These are phyloP conservation scores for Castanopsis chinensis DNA, from an alignment of 306 rosid species.

Conservation along the genomic window DNA sequence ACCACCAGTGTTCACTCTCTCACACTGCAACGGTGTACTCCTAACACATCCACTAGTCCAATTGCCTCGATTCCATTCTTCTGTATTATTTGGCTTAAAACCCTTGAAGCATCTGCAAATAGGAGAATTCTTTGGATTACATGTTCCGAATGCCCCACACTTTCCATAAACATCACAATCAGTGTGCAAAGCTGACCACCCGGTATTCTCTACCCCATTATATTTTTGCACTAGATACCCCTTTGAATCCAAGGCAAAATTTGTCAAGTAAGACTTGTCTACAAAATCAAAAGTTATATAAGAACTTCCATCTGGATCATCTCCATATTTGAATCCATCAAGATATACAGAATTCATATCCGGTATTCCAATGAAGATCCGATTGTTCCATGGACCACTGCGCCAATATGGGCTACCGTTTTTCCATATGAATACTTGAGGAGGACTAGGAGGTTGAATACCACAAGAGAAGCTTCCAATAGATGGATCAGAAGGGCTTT, in stretches of 20 bases:
- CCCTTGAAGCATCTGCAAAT: slow-evolving; percentile 27
- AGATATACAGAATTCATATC: slow-evolving; percentile 30
- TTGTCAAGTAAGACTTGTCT: background rate
- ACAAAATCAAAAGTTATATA: slow-evolving; percentile 16
- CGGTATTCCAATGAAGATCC: slow-evolving; percentile 41
- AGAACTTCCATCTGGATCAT: slow-evolving; percentile 35
- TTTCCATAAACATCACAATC: too few species aligned
- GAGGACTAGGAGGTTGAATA: slow-evolving; percentile 25
- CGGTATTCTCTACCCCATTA: background rate
- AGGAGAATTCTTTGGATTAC: too few species aligned
- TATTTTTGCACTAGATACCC: slow-evolving; percentile 12
- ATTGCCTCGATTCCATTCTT: background rate
- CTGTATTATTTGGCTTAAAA: slow-evolving; percentile 8
- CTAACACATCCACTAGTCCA: slow-evolving; percentile 30
- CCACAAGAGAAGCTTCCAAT: slow-evolving; percentile 21
- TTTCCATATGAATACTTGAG: slow-evolving; percentile 43
- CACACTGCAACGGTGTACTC: slow-evolving; percentile 21
- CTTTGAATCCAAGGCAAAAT: slow-evolving; percentile 18
- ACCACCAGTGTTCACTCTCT: background rate
- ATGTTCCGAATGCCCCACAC: too few species aligned
- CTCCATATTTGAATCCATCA: slow-evolving; percentile 17
- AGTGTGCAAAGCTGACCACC: too few species aligned
- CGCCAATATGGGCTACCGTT: slow-evolving; percentile 41
- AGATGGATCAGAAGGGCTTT: slow-evolving; percentile 40
- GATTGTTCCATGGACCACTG: slow-evolving; percentile 52